Conservation (phyloP, 495 filamentous ascomycete species). For the Aspergillus affinis region DNA sequence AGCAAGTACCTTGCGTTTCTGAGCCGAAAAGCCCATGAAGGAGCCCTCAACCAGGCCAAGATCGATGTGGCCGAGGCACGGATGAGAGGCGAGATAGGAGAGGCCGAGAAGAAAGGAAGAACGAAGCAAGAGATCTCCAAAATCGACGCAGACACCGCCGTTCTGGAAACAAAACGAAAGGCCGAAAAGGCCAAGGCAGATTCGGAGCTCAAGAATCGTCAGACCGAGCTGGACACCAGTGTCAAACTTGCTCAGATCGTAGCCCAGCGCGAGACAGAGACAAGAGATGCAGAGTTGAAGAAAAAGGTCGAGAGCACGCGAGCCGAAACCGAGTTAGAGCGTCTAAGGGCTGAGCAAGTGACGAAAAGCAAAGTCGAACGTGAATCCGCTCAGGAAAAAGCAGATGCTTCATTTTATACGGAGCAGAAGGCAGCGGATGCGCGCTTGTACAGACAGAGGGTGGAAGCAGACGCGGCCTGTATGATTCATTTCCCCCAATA, state of each 20-base stretch:
- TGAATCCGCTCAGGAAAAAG: slow-evolving; percentile 71
- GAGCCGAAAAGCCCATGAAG: slow-evolving; percentile 78
- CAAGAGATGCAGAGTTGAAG: slow-evolving; percentile 72
- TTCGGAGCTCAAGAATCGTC: slow-evolving; percentile 65
- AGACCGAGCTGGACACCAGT: slow-evolving; percentile 67
- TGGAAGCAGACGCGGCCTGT: slow-evolving; percentile 55
- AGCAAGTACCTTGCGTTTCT: slow-evolving; percentile 78
- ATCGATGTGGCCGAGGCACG: slow-evolving; percentile 80
- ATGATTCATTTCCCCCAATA: slow-evolving; percentile 14
- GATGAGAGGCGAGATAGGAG: slow-evolving; percentile 75
- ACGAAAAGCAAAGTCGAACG: slow-evolving; percentile 71
- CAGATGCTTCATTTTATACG: slow-evolving; percentile 58
- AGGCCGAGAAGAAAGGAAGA: slow-evolving; percentile 72
- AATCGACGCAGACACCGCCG: slow-evolving; percentile 78
- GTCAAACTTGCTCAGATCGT: slow-evolving; percentile 71
- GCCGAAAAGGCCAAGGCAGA: slow-evolving; percentile 76
- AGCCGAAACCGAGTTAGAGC: slow-evolving; percentile 75
- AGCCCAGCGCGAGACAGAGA: slow-evolving; percentile 67
- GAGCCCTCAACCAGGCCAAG: slow-evolving; percentile 74
- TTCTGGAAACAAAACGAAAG: slow-evolving; percentile 78
- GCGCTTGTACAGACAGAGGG: slow-evolving; percentile 54
- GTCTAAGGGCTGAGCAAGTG: slow-evolving; percentile 71
- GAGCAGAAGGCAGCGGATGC: slow-evolving; percentile 56
- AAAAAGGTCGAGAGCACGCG: slow-evolving; percentile 71
- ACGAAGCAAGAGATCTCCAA: slow-evolving; percentile 79